Evolutionary conservation across 2,329 filamentous ascomycete genomes (phyloP).

Genomic region (Bipolaris victoriae): DNA sequence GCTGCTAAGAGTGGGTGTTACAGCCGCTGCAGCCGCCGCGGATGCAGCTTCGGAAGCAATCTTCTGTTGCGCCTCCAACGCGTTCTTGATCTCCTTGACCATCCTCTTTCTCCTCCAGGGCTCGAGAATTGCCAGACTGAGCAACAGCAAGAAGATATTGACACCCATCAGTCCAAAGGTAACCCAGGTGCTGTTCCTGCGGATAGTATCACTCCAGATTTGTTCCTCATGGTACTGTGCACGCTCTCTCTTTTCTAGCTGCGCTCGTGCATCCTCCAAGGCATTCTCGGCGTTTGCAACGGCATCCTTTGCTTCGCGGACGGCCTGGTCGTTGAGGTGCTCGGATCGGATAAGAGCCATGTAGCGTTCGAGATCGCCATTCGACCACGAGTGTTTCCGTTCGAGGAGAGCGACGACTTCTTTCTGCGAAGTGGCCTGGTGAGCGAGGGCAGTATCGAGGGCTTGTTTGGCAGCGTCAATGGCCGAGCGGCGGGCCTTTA

Average conservation of each 20-base stretch:
- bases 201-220: constrained; percentile 98
- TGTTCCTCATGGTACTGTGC: constrained; percentile 98
- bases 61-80: constrained; percentile 43
- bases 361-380: constrained; percentile 89
- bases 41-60: constrained; percentile 22
- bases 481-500: constrained; percentile 64
- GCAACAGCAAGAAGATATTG: constrained; percentile 86
- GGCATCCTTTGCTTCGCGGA: constrained; percentile 72
- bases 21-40: constrained; percentile 3
- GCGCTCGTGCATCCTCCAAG: constrained; percentile 76
- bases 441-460: constrained; percentile 83
- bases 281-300: constrained; percentile 78
- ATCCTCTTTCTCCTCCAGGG: constrained; percentile 85
- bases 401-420: constrained; percentile 95
- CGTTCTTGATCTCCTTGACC: constrained; percentile 70
- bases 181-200: constrained; percentile 95
- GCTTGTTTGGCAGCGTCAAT: constrained; percentile 74
- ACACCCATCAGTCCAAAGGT: constrained; percentile 98
- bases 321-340: constrained; percentile 88
- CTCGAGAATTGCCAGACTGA: constrained; percentile 88
- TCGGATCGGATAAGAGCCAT: constrained; percentile 90
- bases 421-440: constrained; percentile 86
- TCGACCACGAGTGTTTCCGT: constrained; percentile 90
- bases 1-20: constrained; percentile 5
- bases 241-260: constrained; percentile 81